These are phyloP conservation scores for Candida succiphila DNA, from an alignment of 805 yeast genomes.

Conservation along the genomic window DNA sequence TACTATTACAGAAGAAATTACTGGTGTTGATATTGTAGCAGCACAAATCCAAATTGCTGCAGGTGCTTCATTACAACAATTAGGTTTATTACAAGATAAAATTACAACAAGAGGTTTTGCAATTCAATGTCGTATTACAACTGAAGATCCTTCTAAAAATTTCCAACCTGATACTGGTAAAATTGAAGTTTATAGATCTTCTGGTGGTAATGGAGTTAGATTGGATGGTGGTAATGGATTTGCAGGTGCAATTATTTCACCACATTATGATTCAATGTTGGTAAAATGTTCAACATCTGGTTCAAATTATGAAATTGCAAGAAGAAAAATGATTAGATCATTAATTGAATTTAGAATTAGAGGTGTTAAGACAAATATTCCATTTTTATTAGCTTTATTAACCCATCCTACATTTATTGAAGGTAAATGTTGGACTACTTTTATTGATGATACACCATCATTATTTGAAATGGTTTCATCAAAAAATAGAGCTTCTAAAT, in stretches of 20 bases:
- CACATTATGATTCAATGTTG: slow-evolving; percentile 96
- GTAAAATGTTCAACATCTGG: slow-evolving; percentile 98
- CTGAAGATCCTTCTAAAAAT: slow-evolving; percentile 93
- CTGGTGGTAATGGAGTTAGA: slow-evolving; percentile 99
- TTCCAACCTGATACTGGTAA: slow-evolving; percentile 99
- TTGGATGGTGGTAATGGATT: slow-evolving; percentile 98
- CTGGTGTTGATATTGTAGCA: slow-evolving; percentile 95
- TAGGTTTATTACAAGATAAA: slow-evolving; percentile 89
- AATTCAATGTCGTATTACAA: slow-evolving; percentile 97
- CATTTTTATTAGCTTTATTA: slow-evolving; percentile 83
- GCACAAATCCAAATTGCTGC: slow-evolving; percentile 99
- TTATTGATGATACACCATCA: slow-evolving; percentile 95
- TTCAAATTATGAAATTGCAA: slow-evolving; percentile 89
- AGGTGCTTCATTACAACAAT: slow-evolving; percentile 86
- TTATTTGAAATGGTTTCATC: slow-evolving; percentile 91
- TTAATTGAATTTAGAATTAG: slow-evolving; percentile 95
- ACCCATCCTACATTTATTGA: slow-evolving; percentile 80
- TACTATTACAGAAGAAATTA: slow-evolving; percentile 96
- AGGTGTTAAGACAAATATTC: slow-evolving; percentile 98
- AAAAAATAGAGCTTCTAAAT: slow-evolving; percentile 93
- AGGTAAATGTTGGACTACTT: slow-evolving; percentile 96
- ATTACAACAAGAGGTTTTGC: slow-evolving; percentile 97
- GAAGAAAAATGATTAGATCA: slow-evolving; percentile 96
- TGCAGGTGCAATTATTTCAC: slow-evolving; percentile 93
- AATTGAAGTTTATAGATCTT: slow-evolving; percentile 93